phyloP scores from a whole-genome alignment of 1,139 yeast genomes.

The Taphrina pruni region DNA sequence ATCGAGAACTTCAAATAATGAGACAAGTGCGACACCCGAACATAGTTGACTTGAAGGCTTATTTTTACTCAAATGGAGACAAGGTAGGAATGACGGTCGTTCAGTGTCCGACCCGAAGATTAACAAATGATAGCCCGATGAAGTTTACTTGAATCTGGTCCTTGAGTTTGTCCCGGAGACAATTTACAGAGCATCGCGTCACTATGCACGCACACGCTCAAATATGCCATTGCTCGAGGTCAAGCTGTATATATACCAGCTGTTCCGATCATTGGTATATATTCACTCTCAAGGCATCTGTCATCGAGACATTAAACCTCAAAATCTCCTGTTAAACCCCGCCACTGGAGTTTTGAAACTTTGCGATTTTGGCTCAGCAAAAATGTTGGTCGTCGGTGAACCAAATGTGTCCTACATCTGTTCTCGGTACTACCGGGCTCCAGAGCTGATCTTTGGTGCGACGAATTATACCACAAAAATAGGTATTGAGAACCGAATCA shows the following conservation, averaged over 20 bases:
- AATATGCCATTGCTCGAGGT: conserved; percentile 89
- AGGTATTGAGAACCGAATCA: conserved; percentile 31
- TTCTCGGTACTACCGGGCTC: conserved; percentile 94
- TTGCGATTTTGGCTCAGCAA: conserved; percentile 99
- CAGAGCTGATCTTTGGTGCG: conserved; percentile 89
- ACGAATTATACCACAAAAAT: conserved; percentile 94
- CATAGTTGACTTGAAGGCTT: conserved; percentile 85
- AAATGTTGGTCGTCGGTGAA: conserved; percentile 83
- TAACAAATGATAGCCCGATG: conserved; percentile 55
- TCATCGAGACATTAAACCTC: conserved; percentile 97
- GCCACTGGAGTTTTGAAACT: conserved; percentile 72
- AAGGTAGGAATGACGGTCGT: conserved; percentile 48
- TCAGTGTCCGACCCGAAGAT: too few relatives aligned
- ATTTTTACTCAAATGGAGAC: conserved; percentile 77
- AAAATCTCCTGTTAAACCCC: conserved; percentile 87
- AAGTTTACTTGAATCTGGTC: conserved; percentile 82
- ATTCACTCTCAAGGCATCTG: conserved; percentile 91
- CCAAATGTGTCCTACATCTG: conserved; percentile 96
- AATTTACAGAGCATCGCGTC: conserved; percentile 85
- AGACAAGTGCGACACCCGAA: conserved; percentile 83
- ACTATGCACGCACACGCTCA: conserved; percentile 73
- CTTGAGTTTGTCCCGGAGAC: conserved; percentile 95
- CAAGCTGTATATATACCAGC: conserved; percentile 86
- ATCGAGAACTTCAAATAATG: conserved; percentile 96
- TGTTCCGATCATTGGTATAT: conserved; percentile 87